A percentile compares a stretch with the other conserved stretches of the same genome.
phyloP scores from a whole-genome alignment of 2,329 filamentous ascomycete genomes.

The Penicillium expansum region DNA sequence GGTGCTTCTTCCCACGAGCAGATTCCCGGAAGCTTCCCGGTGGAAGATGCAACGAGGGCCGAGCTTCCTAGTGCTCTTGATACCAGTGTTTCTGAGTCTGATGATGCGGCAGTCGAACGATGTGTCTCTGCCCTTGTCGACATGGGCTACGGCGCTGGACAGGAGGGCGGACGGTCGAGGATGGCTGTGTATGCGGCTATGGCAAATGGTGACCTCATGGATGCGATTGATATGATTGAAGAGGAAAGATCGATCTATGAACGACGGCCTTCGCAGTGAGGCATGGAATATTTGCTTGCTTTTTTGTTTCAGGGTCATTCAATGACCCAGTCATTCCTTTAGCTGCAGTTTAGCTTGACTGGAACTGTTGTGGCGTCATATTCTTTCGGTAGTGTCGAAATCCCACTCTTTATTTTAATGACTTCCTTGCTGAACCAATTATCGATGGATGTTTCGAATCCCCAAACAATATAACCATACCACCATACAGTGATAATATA shows the following conservation, averaged over 20 bases:
- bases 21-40: conserved; percentile 29
- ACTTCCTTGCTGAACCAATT: not conserved
- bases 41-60: conserved; percentile 11
- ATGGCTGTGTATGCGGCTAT: conserved; percentile 47
- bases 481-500: not conserved
- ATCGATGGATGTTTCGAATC: not conserved
- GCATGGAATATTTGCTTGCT: not conserved
- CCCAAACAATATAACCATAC: not conserved
- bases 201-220: conserved; percentile 41
- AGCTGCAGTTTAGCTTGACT: not conserved
- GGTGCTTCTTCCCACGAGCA: conserved; percentile 7
- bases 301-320: not conserved
- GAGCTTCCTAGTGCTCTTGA: not conserved
- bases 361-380: not conserved
- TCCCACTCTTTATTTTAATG: not conserved
- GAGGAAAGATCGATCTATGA: conserved; percentile 47
- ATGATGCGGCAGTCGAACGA: conserved; percentile 26
- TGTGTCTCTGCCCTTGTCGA: conserved; percentile 42
- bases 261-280: conserved; percentile 19
- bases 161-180: conserved; percentile 38
- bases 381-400: not conserved
- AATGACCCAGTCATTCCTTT: not conserved
- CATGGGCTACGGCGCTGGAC: conserved; percentile 42
- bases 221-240: conserved; percentile 52
- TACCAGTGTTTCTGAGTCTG: not conserved